These are phyloP conservation scores for Botryotinia calthae DNA, from an alignment of 2,329 filamentous ascomycete species.

Conservation along the genomic window DNA sequence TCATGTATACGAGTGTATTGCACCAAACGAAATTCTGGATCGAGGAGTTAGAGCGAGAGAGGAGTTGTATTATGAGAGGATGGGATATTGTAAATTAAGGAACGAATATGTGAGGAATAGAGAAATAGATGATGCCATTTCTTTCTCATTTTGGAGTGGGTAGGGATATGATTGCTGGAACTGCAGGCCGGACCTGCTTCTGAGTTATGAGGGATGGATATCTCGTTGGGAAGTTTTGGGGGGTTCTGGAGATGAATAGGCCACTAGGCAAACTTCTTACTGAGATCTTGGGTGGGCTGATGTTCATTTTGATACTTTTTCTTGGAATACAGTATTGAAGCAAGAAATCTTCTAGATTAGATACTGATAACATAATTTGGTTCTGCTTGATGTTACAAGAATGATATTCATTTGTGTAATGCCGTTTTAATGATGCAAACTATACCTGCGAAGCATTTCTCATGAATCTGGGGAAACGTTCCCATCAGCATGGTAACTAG, in stretches of 20 bases:
- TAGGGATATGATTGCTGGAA: background rate
- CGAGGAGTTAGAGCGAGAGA: background rate
- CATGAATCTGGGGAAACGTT: background rate
- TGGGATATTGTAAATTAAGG: background rate
- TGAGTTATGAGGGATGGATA: background rate
- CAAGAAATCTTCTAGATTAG: too few relatives aligned
- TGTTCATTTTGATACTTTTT: background rate
- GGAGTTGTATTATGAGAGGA: background rate
- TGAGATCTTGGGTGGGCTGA: background rate
- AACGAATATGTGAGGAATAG: rapidly evolving
- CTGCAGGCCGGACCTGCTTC: background rate
- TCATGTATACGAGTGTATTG: background rate
- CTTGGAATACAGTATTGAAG: background rate
- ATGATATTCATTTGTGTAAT: background rate
- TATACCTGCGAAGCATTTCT: background rate
- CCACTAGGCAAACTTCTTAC: background rate
- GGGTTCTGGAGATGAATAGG: background rate
- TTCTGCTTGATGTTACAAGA: background rate
- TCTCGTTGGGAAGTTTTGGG: rapidly evolving
- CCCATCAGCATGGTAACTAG: background rate
- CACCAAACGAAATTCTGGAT: background rate
- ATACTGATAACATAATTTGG: background rate
- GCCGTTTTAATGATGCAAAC: background rate
- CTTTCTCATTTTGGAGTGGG: background rate
- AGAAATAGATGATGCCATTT: background rate